Evolutionary conservation across 805 yeast genomes (phyloP), one percentile per base, ranked within the genome.

Genomic region (Wickerhamia fluorescens): DNA sequence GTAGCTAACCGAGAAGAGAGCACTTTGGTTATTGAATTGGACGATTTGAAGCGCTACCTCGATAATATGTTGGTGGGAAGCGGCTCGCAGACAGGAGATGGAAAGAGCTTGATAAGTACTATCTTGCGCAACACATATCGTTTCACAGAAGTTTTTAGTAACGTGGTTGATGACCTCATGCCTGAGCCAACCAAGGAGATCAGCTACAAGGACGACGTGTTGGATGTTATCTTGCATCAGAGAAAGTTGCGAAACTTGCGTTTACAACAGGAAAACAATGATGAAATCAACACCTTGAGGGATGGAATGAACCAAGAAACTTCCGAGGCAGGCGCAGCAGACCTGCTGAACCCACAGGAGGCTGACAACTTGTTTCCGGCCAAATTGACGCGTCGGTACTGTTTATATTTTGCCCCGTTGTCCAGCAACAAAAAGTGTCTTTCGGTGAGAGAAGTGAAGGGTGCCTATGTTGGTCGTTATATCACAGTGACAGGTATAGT

Each of bases 401-500:
- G 72, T 40, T 53, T 92, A 22, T 92, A 89, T 59, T 85, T 92
- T 66, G 77, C 77, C 56, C 98, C 98, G 2, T 62, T 79, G 34
- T 62, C 80, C 2, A 40, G 57, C 19, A 49, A 61, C 21, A 42
- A 45, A 29, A 78, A 78, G 44, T 75, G 92, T 1, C 59, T 85
- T 33, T 82, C 96, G 3, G 97, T 92, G 5, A 75, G 99, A 55
- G 88, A 87, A 40, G 79, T 92, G 35, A 80, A 77, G 49, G 96
- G 96, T 37, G 61, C 68, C 21, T 77, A 74, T 40, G 68, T 92
- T 29, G 99, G 99, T 27, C 77, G 81, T 44, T 71, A 84, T 37
- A 82, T 92, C 45, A 88, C 96, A 1, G 82, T 88, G 4, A 68
- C 95, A 39, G 99, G 98, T 33, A 88, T 92, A 41, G 86, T 89